Evolutionary conservation across 2,329 filamentous ascomycete species (phyloP), one percentile per base, ranked within the genome.

Genomic region (Botryosphaeria dothidea): DNA sequence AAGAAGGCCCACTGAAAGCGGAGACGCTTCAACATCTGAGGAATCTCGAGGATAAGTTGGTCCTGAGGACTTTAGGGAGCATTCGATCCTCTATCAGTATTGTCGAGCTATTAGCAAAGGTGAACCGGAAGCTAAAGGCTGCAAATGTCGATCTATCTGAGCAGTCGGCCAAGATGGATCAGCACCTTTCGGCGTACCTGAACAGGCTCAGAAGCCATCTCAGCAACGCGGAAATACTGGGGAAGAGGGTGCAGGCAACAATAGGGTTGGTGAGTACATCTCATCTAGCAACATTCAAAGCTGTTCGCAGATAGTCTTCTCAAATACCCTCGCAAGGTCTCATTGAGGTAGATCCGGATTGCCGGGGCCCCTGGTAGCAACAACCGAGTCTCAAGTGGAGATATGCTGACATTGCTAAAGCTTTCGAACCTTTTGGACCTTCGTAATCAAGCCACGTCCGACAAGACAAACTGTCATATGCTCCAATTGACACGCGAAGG

Each of bases 391-490:
- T n/a, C n/a, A n/a, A n/a, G n/a, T n/a, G n/a, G n/a, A n/a, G n/a
- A n/a, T n/a, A 13, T 41, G 7, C 27, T 17, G 36, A 41, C 15
- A 17, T 5, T 41, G 31, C 5, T 45, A 21, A 45, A 68, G 67
- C 45, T 68, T 6, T 27, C 57, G 7, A 62, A 68, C 31, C 67
- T 66, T 2, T 38, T 68, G 1, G 60, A 56, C 23, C 65, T 67
- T 13, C 38, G 60, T 61, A 68, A 67, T 34, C 65, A 68, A 56
- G 57, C 25, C 17, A 58, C 65, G 9, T 61, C 67, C 2, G 54
- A 67, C 25, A 52, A 66, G 19, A 64, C 65, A 27, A 67, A 68
- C 27, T 49, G 45, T 1, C 56, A 61, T 29, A 69, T 69, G 68
- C 34, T 68, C 3, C 31, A 67, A 6, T 34, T 69, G 46, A 68